A percentile compares a stretch with the other conserved stretches of the same genome.
phyloP scores from a whole-genome alignment of 176 grass and related monocot species.

The Carex cristatella region DNA sequence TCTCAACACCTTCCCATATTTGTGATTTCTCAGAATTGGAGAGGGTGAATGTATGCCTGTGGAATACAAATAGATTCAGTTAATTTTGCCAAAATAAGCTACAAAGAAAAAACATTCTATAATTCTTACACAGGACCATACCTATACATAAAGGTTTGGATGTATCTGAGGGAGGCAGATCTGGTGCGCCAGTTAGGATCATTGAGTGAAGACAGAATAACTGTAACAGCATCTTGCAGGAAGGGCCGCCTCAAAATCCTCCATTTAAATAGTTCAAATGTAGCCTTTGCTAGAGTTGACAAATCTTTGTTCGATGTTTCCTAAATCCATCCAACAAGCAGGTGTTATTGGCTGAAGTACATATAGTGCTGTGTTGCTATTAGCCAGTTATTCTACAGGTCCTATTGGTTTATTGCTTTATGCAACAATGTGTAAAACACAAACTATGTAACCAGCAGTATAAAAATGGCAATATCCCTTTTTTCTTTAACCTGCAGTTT shows the following conservation, averaged over 20 bases:
- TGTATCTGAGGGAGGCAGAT: constrained; percentile 75
- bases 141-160: constrained; percentile 91
- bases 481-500: neutral
- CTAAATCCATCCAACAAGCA: constrained; percentile 29
- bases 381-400: neutral
- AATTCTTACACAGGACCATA: constrained; percentile 6
- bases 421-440: neutral
- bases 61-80: constrained; percentile 18
- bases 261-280: constrained; percentile 93
- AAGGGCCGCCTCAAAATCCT: constrained; percentile 53
- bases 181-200: constrained; percentile 89
- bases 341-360: neutral
- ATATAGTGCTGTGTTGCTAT: neutral
- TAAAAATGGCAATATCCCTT: neutral
- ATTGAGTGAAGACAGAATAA: constrained; percentile 63
- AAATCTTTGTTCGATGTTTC: constrained; percentile 97
- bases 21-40: constrained; percentile 63
- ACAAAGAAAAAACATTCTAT: neutral
- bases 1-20: constrained; percentile 81
- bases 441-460: neutral
- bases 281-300: constrained; percentile 76
- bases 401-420: neutral
- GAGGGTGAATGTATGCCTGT: constrained; percentile 88
- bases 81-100: neutral
- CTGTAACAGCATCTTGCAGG: constrained; percentile 63